phyloP scores from a whole-genome alignment of 2,329 filamentous ascomycete species.

The Pseudocercospora vitis region DNA sequence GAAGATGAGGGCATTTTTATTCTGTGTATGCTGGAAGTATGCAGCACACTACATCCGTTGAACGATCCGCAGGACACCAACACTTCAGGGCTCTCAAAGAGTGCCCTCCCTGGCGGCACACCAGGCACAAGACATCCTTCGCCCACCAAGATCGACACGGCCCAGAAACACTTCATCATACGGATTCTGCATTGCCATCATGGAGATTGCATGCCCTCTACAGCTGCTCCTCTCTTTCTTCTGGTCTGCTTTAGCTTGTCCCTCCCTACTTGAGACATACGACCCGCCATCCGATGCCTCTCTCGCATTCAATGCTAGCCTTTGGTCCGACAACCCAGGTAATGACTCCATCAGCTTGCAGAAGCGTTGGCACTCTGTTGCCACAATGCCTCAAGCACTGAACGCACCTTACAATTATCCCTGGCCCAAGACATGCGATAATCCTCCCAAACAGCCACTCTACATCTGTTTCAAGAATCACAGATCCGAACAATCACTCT shows the following conservation, averaged over 20 bases:
- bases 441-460: conserved; percentile 16
- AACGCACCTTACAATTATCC: conserved; percentile 14
- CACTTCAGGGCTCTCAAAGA: too few relatives aligned
- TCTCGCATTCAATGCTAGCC: background rate
- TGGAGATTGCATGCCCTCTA: background rate
- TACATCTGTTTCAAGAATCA: conserved; percentile 28
- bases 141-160: too few relatives aligned
- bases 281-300: background rate
- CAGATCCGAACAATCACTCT: conserved; percentile 21
- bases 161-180: too few relatives aligned
- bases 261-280: background rate
- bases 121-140: too few relatives aligned
- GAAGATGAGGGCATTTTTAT: too few relatives aligned
- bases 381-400: background rate
- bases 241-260: background rate
- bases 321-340: background rate
- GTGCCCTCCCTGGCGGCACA: too few relatives aligned
- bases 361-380: conserved; percentile 22
- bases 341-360: background rate
- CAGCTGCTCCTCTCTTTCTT: background rate
- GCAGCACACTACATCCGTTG: too few relatives aligned
- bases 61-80: too few relatives aligned
- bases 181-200: too few relatives aligned
- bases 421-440: conserved; percentile 21
- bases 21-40: too few relatives aligned